Evolutionary conservation across 2,329 filamentous ascomycete species (phyloP).

Genomic region (Erysiphe pulchra): DNA sequence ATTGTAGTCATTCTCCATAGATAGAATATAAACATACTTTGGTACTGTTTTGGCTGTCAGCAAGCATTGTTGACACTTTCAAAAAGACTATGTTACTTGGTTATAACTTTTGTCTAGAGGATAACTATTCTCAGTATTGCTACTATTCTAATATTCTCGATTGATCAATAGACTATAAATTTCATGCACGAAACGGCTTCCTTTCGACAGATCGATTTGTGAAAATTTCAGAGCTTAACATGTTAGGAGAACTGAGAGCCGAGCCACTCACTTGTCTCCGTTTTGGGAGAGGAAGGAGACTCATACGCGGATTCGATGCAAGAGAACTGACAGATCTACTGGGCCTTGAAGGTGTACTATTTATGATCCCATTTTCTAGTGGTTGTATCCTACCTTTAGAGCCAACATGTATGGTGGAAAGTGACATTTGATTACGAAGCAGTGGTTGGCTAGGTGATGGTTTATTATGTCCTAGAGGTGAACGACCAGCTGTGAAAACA

Average conservation of each 20-base stretch:
- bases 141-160: too few species aligned
- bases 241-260: neutral
- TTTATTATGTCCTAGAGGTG: slow-evolving; percentile 19
- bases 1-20: too few species aligned
- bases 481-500: slow-evolving; percentile 22
- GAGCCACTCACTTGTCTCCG: neutral
- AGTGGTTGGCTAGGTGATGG: slow-evolving; percentile 15
- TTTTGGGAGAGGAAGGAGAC: slow-evolving; percentile 23
- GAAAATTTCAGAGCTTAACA: too few species aligned
- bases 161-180: too few species aligned
- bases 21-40: too few species aligned
- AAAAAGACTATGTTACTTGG: too few species aligned
- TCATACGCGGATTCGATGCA: slow-evolving; percentile 23
- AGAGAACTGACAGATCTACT: slow-evolving; percentile 30
- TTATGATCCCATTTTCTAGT: slow-evolving; percentile 5
- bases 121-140: too few species aligned
- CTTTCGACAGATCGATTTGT: too few species aligned
- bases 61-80: too few species aligned
- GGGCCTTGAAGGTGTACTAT: slow-evolving; percentile 12
- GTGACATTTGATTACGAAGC: slow-evolving; percentile 17
- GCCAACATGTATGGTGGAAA: slow-evolving; percentile 14
- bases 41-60: too few species aligned
- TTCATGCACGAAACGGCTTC: too few species aligned
- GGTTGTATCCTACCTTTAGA: slow-evolving; percentile 29
- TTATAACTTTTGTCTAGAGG: too few species aligned